Conservation (phyloP, 352 stramenopile genomes). For the Pythium aristosporum region DNA sequence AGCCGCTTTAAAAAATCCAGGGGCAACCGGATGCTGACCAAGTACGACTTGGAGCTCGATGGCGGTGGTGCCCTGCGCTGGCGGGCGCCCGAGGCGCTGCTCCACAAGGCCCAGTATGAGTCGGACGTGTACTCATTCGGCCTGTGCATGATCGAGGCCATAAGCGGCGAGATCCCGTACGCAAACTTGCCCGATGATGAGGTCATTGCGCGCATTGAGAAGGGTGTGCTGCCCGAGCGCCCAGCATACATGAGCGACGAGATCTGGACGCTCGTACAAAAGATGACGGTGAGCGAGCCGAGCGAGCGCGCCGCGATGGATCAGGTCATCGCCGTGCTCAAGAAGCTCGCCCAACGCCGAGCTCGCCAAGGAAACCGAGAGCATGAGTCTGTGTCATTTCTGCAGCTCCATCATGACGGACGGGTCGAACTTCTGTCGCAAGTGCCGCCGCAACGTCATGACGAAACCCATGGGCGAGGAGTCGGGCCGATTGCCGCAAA, state of each 20-base stretch:
- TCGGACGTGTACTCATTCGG: constrained; percentile 19
- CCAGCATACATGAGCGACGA: constrained; percentile 1
- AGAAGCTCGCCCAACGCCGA: constrained; percentile 9
- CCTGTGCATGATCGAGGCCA: constrained; percentile 16
- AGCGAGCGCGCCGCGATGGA: neutral
- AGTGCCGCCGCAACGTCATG: neutral
- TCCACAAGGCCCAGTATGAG: constrained; percentile 1
- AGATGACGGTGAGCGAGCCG: neutral
- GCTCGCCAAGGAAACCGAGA: neutral
- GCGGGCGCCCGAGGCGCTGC: constrained; percentile 31
- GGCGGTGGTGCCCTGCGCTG: constrained; percentile 17
- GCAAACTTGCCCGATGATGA: neutral
- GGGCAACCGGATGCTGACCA: neutral
- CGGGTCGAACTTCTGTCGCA: neutral
- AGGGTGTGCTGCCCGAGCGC: neutral
- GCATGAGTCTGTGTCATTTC: neutral
- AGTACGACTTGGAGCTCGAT: neutral
- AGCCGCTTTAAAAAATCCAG: constrained; percentile 16
- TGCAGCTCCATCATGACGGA: neutral
- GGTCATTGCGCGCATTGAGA: neutral
- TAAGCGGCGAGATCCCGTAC: constrained; percentile 11
- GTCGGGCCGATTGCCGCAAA: no score
- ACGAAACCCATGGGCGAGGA: neutral
- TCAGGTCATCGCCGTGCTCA: neutral
- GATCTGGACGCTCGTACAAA: constrained; percentile 2